Evolutionary conservation across 2,329 filamentous ascomycete genomes (phyloP).

Genomic region (Cordyceps javanica): DNA sequence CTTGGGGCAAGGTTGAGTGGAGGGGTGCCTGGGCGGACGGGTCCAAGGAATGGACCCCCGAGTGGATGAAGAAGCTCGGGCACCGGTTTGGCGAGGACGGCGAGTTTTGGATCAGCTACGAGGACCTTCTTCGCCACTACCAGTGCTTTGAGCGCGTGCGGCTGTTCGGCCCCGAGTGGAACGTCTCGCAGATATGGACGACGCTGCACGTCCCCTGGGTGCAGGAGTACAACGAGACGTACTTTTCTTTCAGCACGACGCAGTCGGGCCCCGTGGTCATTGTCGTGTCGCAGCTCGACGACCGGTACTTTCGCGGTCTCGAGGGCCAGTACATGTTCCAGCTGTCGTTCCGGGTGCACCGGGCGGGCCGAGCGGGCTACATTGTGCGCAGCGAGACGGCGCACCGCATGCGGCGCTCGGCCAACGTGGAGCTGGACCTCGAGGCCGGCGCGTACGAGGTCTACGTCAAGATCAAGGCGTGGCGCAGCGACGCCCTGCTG

Average conservation of each 20-base stretch:
- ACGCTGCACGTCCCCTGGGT: slow-evolving; percentile 51
- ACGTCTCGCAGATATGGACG: slow-evolving; percentile 41
- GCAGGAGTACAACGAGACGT: slow-evolving; percentile 45
- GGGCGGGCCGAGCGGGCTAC: slow-evolving; percentile 43
- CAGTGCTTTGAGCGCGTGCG: slow-evolving; percentile 53
- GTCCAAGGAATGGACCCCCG: slow-evolving; percentile 76
- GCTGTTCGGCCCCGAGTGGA: slow-evolving; percentile 51
- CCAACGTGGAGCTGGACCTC: slow-evolving; percentile 70
- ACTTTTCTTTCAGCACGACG: slow-evolving; percentile 46
- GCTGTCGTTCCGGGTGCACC: slow-evolving; percentile 49
- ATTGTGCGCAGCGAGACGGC: slow-evolving; percentile 48
- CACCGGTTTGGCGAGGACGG: slow-evolving; percentile 75
- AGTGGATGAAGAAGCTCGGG: slow-evolving; percentile 66
- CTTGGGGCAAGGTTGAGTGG: slow-evolving; percentile 79
- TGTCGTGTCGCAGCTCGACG: slow-evolving; percentile 52
- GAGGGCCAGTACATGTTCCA: slow-evolving; percentile 51
- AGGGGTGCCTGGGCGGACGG: slow-evolving; percentile 75
- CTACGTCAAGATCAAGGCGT: slow-evolving; percentile 67
- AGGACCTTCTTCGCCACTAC: slow-evolving; percentile 53
- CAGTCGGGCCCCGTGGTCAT: slow-evolving; percentile 46
- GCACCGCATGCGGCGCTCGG: slow-evolving; percentile 62
- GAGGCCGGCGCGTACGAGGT: slow-evolving; percentile 71
- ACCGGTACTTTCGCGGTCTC: slow-evolving; percentile 51
- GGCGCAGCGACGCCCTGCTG: slow-evolving; percentile 41
- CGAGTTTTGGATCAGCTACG: slow-evolving; percentile 55